Evolutionary conservation across 768 basidiomycete species (phyloP).

Genomic region (Pleurotus ostreatus): DNA sequence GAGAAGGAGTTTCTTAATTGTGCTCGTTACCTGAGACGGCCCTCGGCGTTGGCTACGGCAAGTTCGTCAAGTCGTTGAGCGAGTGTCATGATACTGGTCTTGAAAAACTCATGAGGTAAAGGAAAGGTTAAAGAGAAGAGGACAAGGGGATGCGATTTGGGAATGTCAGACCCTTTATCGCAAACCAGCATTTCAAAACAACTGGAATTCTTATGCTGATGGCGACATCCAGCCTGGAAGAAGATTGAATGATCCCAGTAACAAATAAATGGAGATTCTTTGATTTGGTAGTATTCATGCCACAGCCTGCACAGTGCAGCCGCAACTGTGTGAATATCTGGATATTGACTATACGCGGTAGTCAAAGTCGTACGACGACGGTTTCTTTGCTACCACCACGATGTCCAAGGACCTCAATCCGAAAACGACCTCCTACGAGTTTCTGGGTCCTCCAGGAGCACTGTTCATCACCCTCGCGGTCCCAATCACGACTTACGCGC

Average conservation of each 20-base stretch:
- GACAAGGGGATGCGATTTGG: not conserved
- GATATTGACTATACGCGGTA: too few species aligned
- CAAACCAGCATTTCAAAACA: too few species aligned
- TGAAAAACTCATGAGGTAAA: conserved; percentile 2
- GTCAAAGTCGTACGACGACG: conserved; percentile 3
- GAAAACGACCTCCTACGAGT: conserved; percentile 71
- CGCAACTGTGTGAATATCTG: too few species aligned
- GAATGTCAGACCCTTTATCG: too few species aligned
- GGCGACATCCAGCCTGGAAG: too few species aligned
- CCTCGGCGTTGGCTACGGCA: conserved; percentile 75
- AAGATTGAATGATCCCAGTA: too few species aligned
- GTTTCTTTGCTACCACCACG: not conserved
- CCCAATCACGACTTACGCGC: conserved; percentile 65
- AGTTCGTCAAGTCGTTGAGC: conserved; percentile 81
- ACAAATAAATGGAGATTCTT: too few species aligned
- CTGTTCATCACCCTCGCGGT: conserved; percentile 65
- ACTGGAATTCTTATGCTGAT: too few species aligned
- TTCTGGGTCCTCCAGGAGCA: conserved; percentile 79
- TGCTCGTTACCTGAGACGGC: conserved; percentile 58
- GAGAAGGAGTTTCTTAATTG: not conserved
- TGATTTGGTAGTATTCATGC: too few species aligned
- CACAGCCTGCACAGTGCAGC: too few species aligned
- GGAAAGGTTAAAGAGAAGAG: not conserved
- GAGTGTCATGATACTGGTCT: conserved; percentile 40
- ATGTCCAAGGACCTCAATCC: conserved; percentile 47